Percentiles rank a stretch among this genome's conserved stretches.
phyloP scores from a whole-genome alignment of 768 basidiomycete species.

The Naganishia kalamii region DNA sequence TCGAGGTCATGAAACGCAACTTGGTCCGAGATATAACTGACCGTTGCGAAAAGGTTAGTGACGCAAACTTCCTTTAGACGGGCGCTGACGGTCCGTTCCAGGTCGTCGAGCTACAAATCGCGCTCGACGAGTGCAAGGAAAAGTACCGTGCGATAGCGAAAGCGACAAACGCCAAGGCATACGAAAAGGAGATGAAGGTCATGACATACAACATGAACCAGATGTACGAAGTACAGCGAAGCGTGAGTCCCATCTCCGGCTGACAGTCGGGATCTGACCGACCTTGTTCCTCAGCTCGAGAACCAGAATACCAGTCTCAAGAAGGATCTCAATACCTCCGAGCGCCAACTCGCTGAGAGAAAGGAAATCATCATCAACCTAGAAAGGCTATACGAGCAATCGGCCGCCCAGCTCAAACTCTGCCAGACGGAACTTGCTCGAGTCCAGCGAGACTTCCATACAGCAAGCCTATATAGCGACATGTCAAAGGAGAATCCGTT shows the following conservation, averaged over 20 bases:
- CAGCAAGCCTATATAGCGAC: slow-evolving; percentile 36
- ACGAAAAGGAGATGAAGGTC: slow-evolving; percentile 99
- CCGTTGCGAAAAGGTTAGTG: slow-evolving; percentile 92
- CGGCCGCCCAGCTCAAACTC: slow-evolving; percentile 83
- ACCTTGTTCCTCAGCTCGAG: slow-evolving; percentile 62
- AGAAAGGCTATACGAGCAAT: slow-evolving; percentile 85
- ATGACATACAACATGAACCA: slow-evolving; percentile 93
- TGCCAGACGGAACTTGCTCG: slow-evolving; percentile 88
- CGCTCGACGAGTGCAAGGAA: slow-evolving; percentile 95
- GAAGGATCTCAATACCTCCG: slow-evolving; percentile 94
- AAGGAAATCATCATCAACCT: slow-evolving; percentile 97
- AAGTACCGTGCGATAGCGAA: slow-evolving; percentile 98
- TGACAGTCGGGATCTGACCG: not conserved
- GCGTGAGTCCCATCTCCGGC: slow-evolving; percentile 52
- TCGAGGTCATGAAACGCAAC: slow-evolving; percentile 97
- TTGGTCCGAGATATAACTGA: slow-evolving; percentile 98
- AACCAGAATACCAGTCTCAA: slow-evolving; percentile 96
- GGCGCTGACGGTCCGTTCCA: slow-evolving; percentile 40
- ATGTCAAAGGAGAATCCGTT: slow-evolving; percentile 69
- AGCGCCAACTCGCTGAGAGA: slow-evolving; percentile 88
- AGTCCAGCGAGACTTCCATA: slow-evolving; percentile 40
- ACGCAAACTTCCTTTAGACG: not conserved
- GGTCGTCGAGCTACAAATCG: slow-evolving; percentile 99
- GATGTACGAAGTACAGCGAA: slow-evolving; percentile 90
- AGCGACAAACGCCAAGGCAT: slow-evolving; percentile 95